phyloP scores from a whole-genome alignment of 371 early-diverging fungal species.

The Catenaria anguillulae region DNA sequence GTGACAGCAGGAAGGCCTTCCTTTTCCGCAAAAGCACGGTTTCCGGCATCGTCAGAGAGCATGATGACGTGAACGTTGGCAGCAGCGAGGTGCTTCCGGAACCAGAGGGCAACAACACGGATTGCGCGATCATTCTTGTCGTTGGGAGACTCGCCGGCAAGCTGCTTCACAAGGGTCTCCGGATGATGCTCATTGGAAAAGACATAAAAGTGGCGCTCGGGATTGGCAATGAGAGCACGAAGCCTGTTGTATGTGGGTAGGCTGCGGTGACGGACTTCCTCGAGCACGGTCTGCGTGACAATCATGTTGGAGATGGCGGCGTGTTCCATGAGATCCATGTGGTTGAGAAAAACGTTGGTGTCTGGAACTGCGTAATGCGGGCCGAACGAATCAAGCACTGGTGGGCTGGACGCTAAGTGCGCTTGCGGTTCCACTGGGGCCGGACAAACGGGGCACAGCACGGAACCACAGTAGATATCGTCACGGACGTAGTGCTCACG shows the following conservation, averaged over 20 bases:
- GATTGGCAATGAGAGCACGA: constrained; percentile 49
- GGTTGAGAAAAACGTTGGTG: constrained; percentile 88
- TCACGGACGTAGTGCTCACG: constrained; percentile 92
- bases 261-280: constrained; percentile 72
- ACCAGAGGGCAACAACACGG: constrained; percentile 72
- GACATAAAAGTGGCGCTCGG: constrained; percentile 57
- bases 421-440: constrained; percentile 26
- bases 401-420: constrained; percentile 24
- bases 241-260: constrained; percentile 63
- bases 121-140: constrained; percentile 92
- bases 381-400: constrained; percentile 24
- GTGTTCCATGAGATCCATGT: constrained; percentile 88
- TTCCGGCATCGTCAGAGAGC: constrained; percentile 77
- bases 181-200: constrained; percentile 89
- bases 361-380: constrained; percentile 80
- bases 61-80: constrained; percentile 40
- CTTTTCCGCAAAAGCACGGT: constrained; percentile 50
- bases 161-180: constrained; percentile 69
- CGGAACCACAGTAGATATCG: constrained; percentile 73
- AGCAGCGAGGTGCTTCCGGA: constrained; percentile 45
- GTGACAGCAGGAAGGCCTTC: constrained; percentile 45
- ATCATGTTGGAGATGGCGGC: constrained; percentile 71
- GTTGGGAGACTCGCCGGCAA: constrained; percentile 70
- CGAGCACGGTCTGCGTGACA: constrained; percentile 79
- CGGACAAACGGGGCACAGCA: constrained; percentile 40